Conservation (phyloP, 768 basidiomycete genomes). For the Rhizopogon salebrosus region DNA sequence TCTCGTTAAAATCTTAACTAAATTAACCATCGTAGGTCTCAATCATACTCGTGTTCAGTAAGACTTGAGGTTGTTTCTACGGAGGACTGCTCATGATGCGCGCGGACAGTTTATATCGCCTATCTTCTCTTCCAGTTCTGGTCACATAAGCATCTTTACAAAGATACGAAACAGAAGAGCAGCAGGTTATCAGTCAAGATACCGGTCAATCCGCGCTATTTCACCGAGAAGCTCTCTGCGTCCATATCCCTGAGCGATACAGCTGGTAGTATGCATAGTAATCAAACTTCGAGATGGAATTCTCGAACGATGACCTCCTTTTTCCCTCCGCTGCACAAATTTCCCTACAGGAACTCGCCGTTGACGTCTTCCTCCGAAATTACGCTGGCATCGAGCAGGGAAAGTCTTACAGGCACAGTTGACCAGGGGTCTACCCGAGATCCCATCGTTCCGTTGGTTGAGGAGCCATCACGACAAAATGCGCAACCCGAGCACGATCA, state of each 20-base stretch:
- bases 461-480: constrained; percentile 1
- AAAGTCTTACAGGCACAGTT: not conserved
- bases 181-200: constrained; percentile 30
- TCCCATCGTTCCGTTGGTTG: constrained; percentile 22
- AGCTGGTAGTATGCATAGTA: constrained; percentile 9
- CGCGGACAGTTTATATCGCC: constrained; percentile 39
- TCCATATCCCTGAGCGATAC: constrained; percentile 16
- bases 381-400: constrained; percentile 15
- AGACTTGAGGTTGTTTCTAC: constrained; percentile 13
- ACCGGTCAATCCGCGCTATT: constrained; percentile 23
- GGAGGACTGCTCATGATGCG: not conserved
- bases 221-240: constrained; percentile 16
- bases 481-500: not conserved
- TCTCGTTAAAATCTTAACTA: constrained; percentile 1
- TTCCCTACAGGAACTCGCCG: constrained; percentile 6
- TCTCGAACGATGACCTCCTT: constrained; percentile 10
- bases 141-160: constrained; percentile 51
- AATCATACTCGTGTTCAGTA: constrained; percentile 48
- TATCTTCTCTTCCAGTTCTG: constrained; percentile 54
- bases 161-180: constrained; percentile 42
- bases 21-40: constrained; percentile 31
- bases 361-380: constrained; percentile 22
- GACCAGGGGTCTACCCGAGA: constrained; percentile 10
- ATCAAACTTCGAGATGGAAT: constrained; percentile 16
- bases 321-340: constrained; percentile 4